Evolutionary conservation across 129 eudicot genomes (phyloP).

Genomic region (Chrysanthemum lavandulifolium): DNA sequence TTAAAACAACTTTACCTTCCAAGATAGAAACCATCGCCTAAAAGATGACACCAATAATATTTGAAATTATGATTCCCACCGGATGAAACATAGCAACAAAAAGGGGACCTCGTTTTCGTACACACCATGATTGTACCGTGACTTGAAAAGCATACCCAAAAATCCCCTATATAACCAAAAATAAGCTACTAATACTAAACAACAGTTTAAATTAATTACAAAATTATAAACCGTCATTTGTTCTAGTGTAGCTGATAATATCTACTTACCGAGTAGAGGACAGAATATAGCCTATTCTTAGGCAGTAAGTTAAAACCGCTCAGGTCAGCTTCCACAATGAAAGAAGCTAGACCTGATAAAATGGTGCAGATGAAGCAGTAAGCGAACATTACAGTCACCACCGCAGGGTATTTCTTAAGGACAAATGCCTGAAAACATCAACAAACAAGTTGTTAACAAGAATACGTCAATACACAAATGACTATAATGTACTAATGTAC

Average conservation of each 20-base stretch:
- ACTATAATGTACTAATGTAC: background rate
- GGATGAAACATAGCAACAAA: conserved; percentile 94
- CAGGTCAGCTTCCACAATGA: conserved; percentile 46
- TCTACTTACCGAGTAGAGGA: conserved; percentile 60
- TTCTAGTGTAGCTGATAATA: background rate
- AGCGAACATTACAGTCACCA: conserved; percentile 56
- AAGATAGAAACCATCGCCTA: conserved; percentile 72
- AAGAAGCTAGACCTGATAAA: conserved; percentile 48
- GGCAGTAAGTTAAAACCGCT: conserved; percentile 65
- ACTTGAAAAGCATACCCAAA: conserved; percentile 84
- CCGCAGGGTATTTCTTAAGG: conserved; percentile 59
- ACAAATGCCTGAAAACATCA: conserved; percentile 56
- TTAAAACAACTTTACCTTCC: conserved; percentile 57
- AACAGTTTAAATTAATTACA: background rate
- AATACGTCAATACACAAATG: background rate
- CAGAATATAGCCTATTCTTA: conserved; percentile 43
- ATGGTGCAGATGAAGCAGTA: conserved; percentile 67
- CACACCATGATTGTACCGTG: conserved; percentile 63
- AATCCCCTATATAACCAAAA: conserved; percentile 49
- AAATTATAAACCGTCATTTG: background rate
- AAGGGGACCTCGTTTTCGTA: conserved; percentile 68
- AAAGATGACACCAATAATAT: conserved; percentile 49
- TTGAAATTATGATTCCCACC: conserved; percentile 68
- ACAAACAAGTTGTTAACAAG: conserved; percentile 9
- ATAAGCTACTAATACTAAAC: background rate